Conservation (phyloP, 768 basidiomycete species). For the Mrakia gelida region DNA sequence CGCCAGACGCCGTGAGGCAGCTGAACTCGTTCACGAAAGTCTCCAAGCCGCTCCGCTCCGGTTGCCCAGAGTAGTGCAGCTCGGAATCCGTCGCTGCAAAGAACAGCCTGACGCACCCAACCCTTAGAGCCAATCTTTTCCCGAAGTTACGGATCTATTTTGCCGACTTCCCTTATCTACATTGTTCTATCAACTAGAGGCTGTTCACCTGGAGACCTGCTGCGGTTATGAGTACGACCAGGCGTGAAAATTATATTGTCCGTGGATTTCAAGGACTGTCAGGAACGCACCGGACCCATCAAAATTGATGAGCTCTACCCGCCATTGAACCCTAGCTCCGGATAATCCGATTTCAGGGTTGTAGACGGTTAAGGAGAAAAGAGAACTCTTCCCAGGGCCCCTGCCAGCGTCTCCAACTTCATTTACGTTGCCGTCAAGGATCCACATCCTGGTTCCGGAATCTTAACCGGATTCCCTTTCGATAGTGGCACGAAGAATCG, state of each 20-base stretch:
- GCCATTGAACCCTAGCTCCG: conserved; percentile 68
- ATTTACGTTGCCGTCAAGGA: conserved; percentile 66
- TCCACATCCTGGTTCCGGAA: conserved; percentile 72
- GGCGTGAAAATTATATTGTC: conserved; percentile 65
- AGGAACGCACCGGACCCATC: conserved; percentile 68
- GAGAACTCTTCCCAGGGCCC: conserved; percentile 68
- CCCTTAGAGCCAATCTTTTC: conserved; percentile 77
- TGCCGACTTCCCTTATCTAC: conserved; percentile 77
- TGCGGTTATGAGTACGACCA: conserved; percentile 74
- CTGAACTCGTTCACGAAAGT: conserved; percentile 51
- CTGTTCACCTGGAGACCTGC: conserved; percentile 77
- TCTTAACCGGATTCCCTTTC: conserved; percentile 75
- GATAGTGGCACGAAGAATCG: conserved; percentile 62
- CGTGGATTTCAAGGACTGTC: conserved; percentile 77
- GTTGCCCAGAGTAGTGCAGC: conserved; percentile 65
- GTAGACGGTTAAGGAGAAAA: conserved; percentile 70
- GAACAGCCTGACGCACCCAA: conserved; percentile 72
- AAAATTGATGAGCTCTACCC: conserved; percentile 68
- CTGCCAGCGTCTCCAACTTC: conserved; percentile 54
- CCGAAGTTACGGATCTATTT: conserved; percentile 77
- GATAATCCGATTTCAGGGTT: conserved; percentile 70
- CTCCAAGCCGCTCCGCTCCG: conserved; percentile 49
- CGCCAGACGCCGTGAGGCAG: conserved; percentile 60
- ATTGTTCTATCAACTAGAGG: conserved; percentile 76
- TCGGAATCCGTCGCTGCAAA: conserved; percentile 64